phyloP scores from a whole-genome alignment of 805 yeast genomes.

The Saccharomycopsis babjevae region DNA sequence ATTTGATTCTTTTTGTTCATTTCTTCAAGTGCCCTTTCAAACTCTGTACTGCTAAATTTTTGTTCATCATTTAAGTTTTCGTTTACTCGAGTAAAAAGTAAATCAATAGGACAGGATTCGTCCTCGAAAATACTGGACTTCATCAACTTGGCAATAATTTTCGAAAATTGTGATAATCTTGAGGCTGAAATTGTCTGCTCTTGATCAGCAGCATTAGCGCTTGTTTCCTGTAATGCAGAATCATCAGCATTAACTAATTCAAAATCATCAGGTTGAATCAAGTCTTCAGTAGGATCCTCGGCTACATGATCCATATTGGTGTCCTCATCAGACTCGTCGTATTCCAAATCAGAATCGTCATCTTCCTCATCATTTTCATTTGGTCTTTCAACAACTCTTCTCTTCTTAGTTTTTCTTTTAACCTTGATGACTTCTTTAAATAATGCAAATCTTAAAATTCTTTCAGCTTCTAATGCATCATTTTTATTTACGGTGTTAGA shows the following conservation, averaged over 20 bases:
- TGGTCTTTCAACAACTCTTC: constrained; percentile 20
- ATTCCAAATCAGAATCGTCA: constrained; percentile 18
- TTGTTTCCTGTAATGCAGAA: background rate
- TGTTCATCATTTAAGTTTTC: constrained; percentile 38
- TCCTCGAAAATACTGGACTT: constrained; percentile 34
- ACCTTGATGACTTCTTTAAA: constrained; percentile 59
- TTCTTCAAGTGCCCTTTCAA: constrained; percentile 32
- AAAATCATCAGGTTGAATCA: constrained; percentile 21
- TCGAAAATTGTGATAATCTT: constrained; percentile 38
- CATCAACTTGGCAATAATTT: constrained; percentile 37
- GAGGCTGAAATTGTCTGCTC: constrained; percentile 38
- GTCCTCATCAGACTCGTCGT: constrained; percentile 15
- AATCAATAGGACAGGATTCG: constrained; percentile 32
- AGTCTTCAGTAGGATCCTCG: constrained; percentile 29
- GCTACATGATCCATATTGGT: background rate
- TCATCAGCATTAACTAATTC: constrained; percentile 8
- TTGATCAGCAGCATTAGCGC: constrained; percentile 5
- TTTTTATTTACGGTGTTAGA: constrained; percentile 60
- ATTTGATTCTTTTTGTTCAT: constrained; percentile 37
- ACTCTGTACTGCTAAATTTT: constrained; percentile 35
- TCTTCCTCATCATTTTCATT: constrained; percentile 21
- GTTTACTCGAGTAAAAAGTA: constrained; percentile 34
- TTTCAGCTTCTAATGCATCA: constrained; percentile 84
- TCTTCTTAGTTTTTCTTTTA: constrained; percentile 23
- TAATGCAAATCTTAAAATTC: constrained; percentile 72